phyloP scores from a whole-genome alignment of 2,329 filamentous ascomycete species.

The Aspergillus jensenii region DNA sequence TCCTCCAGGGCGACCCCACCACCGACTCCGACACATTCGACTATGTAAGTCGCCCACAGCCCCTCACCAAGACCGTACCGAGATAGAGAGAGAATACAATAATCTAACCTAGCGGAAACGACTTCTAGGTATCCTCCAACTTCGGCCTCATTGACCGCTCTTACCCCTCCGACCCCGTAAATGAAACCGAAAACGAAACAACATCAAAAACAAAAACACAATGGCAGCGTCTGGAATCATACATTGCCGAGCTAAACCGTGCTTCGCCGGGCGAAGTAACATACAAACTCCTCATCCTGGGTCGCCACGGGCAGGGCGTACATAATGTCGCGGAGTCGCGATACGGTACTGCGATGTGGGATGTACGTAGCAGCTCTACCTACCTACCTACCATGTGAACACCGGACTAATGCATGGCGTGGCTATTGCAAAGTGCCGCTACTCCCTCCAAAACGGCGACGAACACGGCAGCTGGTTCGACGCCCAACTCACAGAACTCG shows the following conservation, averaged over 20 bases:
- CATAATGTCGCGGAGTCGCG: constrained; percentile 61
- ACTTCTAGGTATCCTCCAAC: constrained; percentile 37
- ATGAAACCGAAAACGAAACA: constrained; percentile 13
- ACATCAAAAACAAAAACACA: constrained; percentile 42
- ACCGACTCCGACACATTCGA: constrained; percentile 51
- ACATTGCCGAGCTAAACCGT: constrained; percentile 49
- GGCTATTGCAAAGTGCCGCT: constrained; percentile 49
- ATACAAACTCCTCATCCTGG: constrained; percentile 60
- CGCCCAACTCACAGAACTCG: constrained; percentile 55
- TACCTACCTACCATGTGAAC: neutral
- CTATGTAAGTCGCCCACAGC: constrained; percentile 40
- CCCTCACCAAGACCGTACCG: too few species aligned
- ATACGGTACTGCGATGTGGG: constrained; percentile 61
- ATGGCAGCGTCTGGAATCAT: constrained; percentile 55
- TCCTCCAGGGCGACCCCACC: constrained; percentile 50
- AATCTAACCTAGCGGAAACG: neutral
- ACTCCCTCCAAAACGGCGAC: constrained; percentile 59
- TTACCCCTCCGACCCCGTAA: constrained; percentile 43
- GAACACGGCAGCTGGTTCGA: constrained; percentile 57
- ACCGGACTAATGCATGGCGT: neutral
- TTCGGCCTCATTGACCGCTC: constrained; percentile 51
- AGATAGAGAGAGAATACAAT: neutral
- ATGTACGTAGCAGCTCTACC: constrained; percentile 39
- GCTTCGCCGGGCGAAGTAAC: constrained; percentile 36
- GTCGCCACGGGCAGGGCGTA: constrained; percentile 61